Percentiles rank a stretch among this genome's conserved stretches.
Evolutionary conservation across 306 rosid species (phyloP).

Genomic region (cucumber (Cucumis sativus)): DNA sequence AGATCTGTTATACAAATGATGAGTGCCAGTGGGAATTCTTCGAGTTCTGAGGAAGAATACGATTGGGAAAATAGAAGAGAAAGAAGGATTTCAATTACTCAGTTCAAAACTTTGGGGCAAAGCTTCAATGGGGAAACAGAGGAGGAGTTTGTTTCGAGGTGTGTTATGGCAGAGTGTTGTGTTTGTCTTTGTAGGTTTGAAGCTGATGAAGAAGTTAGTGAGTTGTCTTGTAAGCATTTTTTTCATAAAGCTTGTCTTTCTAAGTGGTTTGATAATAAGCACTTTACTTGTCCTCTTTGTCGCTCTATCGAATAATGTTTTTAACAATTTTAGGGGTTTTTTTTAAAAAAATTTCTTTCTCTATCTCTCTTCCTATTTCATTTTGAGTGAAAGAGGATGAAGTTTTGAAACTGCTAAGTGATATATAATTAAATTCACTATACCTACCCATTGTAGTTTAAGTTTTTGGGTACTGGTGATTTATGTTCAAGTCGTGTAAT

Average conservation of each 20-base stretch:
- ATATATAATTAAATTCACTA: too few species aligned
- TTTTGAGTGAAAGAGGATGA: background rate
- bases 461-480: too few species aligned
- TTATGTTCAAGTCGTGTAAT: too few species aligned
- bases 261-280: constrained; percentile 62
- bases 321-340: background rate
- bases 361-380: background rate
- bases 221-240: constrained; percentile 69
- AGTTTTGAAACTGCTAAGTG: background rate
- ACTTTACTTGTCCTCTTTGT: constrained; percentile 59
- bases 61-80: constrained; percentile 20
- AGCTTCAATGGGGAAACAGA: background rate
- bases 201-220: constrained; percentile 59
- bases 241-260: constrained; percentile 67
- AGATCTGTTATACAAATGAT: constrained; percentile 43
- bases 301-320: constrained; percentile 37
- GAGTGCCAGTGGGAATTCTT: constrained; percentile 10
- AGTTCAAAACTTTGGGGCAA: constrained; percentile 34
- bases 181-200: constrained; percentile 68
- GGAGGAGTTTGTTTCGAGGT: background rate
- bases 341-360: background rate
- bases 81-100: constrained; percentile 40
- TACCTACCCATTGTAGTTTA: too few species aligned
- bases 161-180: constrained; percentile 34
- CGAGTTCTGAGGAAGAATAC: constrained; percentile 16